Percentiles rank a stretch among this genome's conserved stretches.
Conservation (phyloP, 345 rosid genomes). For the Microthlaspi erraticum region DNA sequence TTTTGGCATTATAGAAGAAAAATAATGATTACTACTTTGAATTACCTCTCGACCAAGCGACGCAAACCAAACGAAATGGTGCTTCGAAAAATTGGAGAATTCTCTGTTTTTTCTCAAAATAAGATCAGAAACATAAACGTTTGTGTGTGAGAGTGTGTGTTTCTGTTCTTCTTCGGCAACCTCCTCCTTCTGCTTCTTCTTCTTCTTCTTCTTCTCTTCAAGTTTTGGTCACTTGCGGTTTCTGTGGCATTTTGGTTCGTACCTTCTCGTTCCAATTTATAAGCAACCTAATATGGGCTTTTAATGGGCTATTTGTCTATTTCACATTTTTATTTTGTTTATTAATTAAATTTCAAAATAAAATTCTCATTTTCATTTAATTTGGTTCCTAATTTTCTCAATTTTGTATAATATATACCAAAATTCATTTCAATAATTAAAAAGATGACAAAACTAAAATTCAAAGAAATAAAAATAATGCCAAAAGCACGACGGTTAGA, state of each 20-base stretch:
- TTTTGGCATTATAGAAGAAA: not conserved
- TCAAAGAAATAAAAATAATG: not conserved
- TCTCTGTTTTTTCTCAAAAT: conserved; percentile 11
- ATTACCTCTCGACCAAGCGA: conserved; percentile 30
- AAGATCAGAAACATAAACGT: not conserved
- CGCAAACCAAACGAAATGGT: conserved; percentile 12
- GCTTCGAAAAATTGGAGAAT: conserved; percentile 3
- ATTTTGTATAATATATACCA: not conserved
- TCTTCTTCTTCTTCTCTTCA: conserved; percentile 14
- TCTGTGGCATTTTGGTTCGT: not conserved
- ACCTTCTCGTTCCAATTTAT: conserved; percentile 12
- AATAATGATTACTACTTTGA: not conserved
- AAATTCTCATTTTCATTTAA: not conserved
- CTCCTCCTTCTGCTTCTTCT: not conserved
- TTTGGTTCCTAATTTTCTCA: not conserved
- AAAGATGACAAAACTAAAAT: not conserved
- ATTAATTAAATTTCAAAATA: not conserved
- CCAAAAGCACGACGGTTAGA: not conserved
- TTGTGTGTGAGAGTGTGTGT: not conserved
- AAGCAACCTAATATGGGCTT: conserved; percentile 20
- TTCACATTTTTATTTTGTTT: not conserved
- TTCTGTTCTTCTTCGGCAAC: conserved; percentile 1
- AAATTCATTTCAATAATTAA: not conserved
- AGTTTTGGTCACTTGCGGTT: conserved; percentile 22
- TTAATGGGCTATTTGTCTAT: conserved; percentile 17